Base-by-base conservation (phyloP, 202 grass and related monocot species). In the Schoenoplectus tabernaemontani region DNA sequence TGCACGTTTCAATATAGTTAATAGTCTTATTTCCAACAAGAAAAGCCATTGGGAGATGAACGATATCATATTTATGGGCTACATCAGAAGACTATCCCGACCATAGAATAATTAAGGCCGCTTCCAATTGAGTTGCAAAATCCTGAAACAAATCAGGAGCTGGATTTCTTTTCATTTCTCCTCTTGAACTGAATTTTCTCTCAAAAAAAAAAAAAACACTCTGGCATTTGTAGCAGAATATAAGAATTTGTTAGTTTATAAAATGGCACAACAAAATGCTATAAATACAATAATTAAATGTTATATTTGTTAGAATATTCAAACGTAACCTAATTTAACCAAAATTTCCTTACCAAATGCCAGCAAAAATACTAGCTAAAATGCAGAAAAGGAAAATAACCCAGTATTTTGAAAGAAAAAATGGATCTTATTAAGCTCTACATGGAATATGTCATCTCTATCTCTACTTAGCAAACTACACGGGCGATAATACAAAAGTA, bases 391-490 rank as follows among this genome's bases (percentile, higher is more conserved):
- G 9, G 17, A 36, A 69, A 63, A 67, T 64, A n/a, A 69, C 16
- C 17, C 42, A 69, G 23, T 37, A 37, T 30, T 20, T 1, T 5
- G 7, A 46, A 44, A 73, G 47, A 82, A 54, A 53, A 34, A 54
- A 48, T 15, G 1, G 32, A 41, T 38, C 63, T 54, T 58, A 46
- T 57, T 72, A 58, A 28, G 38, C 66, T 75, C 57, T 74, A 59
- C 81, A 58, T 61, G 36, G 43, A 51, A 70, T 22, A 46, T 82
- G 32, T 43, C 43, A 57, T 69, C 15, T 81, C 79, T 82, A 65
- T 82, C 46, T 82, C 80, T 82, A 69, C 20, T 48, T 10, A 43
- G 48, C 44, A 43, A 82, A 59, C 81, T 80, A 80, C 41, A 80
- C 64, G 57, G 59, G 41, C 5, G 57, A 80, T 33, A 80, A 64